Evolutionary conservation across 495 filamentous ascomycete species (phyloP).

Genomic region (Pseudoneurospora amorphoporcata): DNA sequence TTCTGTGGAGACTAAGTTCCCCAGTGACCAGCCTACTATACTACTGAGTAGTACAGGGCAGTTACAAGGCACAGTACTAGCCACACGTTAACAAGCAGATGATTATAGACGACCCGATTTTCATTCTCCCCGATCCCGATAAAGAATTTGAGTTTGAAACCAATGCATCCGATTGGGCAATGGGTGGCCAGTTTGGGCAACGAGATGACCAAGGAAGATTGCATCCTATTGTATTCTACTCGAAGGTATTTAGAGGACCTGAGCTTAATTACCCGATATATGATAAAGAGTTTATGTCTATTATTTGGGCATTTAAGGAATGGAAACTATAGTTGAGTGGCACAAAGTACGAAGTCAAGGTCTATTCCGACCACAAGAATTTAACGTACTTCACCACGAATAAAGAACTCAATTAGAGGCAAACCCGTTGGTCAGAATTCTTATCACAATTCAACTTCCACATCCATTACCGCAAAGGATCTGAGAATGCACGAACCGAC

Average conservation of each 20-base stretch:
- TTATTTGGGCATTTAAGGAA: slow-evolving; percentile 2
- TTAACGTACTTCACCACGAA: background rate
- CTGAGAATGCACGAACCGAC: too few relatives aligned
- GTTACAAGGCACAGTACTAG: too few relatives aligned
- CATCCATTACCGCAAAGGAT: background rate
- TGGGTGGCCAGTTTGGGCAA: background rate
- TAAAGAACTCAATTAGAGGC: background rate
- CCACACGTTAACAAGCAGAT: too few relatives aligned
- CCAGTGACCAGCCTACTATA: too few relatives aligned
- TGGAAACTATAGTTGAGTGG: background rate
- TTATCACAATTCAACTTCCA: background rate
- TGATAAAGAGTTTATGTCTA: slow-evolving; percentile 9
- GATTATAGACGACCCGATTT: too few relatives aligned
- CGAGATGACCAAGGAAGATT: background rate
- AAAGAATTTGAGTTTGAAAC: background rate
- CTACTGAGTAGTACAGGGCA: too few relatives aligned
- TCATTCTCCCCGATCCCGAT: background rate
- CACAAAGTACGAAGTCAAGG: background rate
- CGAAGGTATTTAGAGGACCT: background rate
- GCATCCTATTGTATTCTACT: background rate
- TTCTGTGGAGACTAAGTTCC: too few relatives aligned
- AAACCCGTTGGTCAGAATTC: slow-evolving; percentile 5
- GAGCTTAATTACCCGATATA: slow-evolving; percentile 16
- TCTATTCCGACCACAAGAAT: slow-evolving; percentile 4
- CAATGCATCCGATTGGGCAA: background rate